Base-by-base conservation (phyloP, 768 basidiomycete genomes). In the Trametes villosa region DNA sequence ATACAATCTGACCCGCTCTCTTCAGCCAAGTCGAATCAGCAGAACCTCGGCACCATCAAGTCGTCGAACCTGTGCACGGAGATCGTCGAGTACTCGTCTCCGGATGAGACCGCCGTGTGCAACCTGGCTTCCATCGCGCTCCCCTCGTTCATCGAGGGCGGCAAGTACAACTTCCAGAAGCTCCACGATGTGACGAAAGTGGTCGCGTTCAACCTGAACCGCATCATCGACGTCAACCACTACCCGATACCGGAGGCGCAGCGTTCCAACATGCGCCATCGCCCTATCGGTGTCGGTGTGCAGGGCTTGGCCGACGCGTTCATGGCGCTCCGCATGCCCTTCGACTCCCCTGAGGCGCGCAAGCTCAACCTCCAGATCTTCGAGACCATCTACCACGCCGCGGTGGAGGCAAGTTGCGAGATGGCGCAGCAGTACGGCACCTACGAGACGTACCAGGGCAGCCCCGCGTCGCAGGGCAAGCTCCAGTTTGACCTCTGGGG, bases 51-150 rank as follows among this genome's bases (percentile, higher is more conserved):
- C 30, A 96, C 94, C 9, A 98, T 99, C 88, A 98, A 97, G 80
- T 98, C 95, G 1, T 98, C 96, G 51, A 99, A 99, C 74, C 81
- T 99, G 47, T 99, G 97, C 81, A 98, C 96, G 5, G 97, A 98
- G 75, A 98, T 99, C 73, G 91, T 99, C 74, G 92, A 99, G 76
- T 98, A 98, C 79, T 96, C 94, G 45, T 84, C 96, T 12, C 94
- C 97, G 1, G 97, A 98, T 55, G 97, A 98, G 75, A 93, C 89
- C 36, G 97, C 97, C 36, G 97, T 98, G 31, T 99, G 97, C 83
- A 99, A 98, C 76, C 86, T 99, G 52, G 97, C 97, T 8, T 99
- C 97, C 12, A 84, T 99, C 64, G 94, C 97, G 2, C 86, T 98
- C 2, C 96, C 97, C 5, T 86, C 92, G 20, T 99, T 91, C 79